Base-by-base conservation (phyloP, 306 rosid species). In the Comarum palustre region DNA sequence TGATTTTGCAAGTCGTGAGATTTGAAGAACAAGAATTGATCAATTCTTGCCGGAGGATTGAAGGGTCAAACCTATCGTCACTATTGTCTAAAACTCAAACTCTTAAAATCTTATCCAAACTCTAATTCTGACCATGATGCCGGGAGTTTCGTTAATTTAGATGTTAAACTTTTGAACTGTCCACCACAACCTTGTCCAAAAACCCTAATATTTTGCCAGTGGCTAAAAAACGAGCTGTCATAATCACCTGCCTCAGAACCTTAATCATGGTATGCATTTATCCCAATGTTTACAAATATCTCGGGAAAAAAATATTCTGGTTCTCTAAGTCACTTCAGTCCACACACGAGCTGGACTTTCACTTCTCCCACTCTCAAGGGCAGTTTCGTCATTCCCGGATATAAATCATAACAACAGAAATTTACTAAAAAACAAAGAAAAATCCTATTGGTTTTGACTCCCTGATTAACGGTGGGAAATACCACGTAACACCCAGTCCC, bases 401-500 rank as follows among this genome's bases (percentile, higher is more conserved):
- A 8, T 16, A 43, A 11, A 10, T 3, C 47, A 77, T 69, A 20
- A 77, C 65, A 25, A 48, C 9, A 15, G 1, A 6, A 61, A 61
- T 2, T n/a, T 8, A 6, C 20, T 71, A 3, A 38, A 25, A 16
- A 24, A 25, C 0, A 36, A 6, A 29, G n/a, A 20, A 24, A 6
- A 4, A 4, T 6, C 14, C 15, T 2, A 29, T 36, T 19, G 38
- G 42, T 48, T 27, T 63, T 54, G 34, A 5, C 62, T 4, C 12
- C 74, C 22, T 12, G 11, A 20, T 8, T 7, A 10, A 51, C 6
- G 52, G 75, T 8, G 75, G 55, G 1, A 29, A 45, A 14, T 20
- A 58, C 87, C 87, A 80, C 80, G 63, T 76, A 86, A 72, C 45
- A 1, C 5, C 88, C 86, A 81, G n/a, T 86, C 78, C 57, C 87